Conservation (phyloP, 495 filamentous ascomycete genomes). For the Aspergillus coremiiformis region DNA sequence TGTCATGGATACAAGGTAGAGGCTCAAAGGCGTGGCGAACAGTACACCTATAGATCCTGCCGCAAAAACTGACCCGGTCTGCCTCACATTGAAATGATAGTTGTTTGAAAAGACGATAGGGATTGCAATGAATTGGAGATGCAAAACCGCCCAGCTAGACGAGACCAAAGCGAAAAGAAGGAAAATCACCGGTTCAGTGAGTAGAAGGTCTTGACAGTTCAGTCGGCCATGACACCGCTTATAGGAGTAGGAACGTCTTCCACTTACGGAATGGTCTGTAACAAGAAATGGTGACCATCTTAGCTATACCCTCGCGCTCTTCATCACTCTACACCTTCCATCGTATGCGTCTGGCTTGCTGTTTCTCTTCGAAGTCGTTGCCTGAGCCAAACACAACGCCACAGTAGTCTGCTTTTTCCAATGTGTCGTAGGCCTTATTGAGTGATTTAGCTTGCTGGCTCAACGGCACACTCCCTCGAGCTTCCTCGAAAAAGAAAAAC, state of each 20-base stretch:
- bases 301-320: constrained; percentile 57
- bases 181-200: constrained; percentile 90
- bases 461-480: constrained; percentile 73
- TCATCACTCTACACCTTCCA: constrained; percentile 86
- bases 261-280: constrained; percentile 66
- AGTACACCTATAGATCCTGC: constrained; percentile 65
- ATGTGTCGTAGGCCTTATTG: constrained; percentile 71
- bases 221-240: neutral
- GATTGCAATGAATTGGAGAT: constrained; percentile 71
- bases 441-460: constrained; percentile 64
- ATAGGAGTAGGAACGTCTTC: neutral
- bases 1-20: constrained; percentile 72
- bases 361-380: constrained; percentile 25
- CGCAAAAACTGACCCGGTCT: constrained; percentile 65
- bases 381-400: constrained; percentile 46
- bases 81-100: constrained; percentile 60
- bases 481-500: constrained; percentile 69
- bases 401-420: constrained; percentile 58
- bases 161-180: constrained; percentile 88
- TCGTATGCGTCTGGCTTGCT: constrained; percentile 52
- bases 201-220: constrained; percentile 50
- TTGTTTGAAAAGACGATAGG: constrained; percentile 68
- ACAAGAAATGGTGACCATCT: constrained; percentile 67
- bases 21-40: constrained; percentile 63
- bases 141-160: constrained; percentile 85